Evolutionary conservation across 2,329 filamentous ascomycete genomes (phyloP), one percentile per base, ranked within the genome.

Genomic region (Aspergillus neoniger): DNA sequence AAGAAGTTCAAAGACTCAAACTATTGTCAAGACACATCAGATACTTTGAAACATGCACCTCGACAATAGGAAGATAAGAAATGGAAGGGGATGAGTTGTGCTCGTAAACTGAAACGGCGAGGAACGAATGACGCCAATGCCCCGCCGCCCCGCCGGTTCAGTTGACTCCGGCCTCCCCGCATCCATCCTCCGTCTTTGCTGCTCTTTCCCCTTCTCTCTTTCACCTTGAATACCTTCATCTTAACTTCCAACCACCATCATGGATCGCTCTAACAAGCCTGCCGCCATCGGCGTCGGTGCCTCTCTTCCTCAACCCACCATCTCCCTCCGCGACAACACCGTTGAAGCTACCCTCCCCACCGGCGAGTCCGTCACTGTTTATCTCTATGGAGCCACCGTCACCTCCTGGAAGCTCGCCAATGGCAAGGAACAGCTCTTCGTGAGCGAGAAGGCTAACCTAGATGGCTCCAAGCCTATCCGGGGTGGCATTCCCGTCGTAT

Each of bases 301-400:
- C 7, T 87, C 87, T 55, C 83, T 89, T 15, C 87, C 91, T 15
- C 90, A 93, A 51, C 91, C 94, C 36, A 86, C 88, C 65, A 90
- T 97, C 71, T 86, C 86, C 74, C 87, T 93, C 71, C 85, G 87
- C 28, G 85, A 91, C 69, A 86, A 87, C 73, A 88, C 86, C 62
- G 88, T 98, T 55, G 85, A 86, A n/a, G 94, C 94, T 36, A 85
- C 84, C 30, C 86, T 98, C 47, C 91, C 92, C 41, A 90, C 91
- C 0, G 93, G 94, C 67, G 93, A 98, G 80, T 91, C 87, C 58
- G 86, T 96, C 67, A 88, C 92, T 66, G 83, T 99, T 39, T 83
- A 96, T 62, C 86, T 98, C n/a, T 91, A 91, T 72, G 95, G 95
- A 60, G 95, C 95, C 10, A 98, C 93, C 0, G 90, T 99, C 51